These are phyloP conservation scores for Gamarada debralockiae DNA, from an alignment of 495 filamentous ascomycete genomes.

Conservation along the genomic window DNA sequence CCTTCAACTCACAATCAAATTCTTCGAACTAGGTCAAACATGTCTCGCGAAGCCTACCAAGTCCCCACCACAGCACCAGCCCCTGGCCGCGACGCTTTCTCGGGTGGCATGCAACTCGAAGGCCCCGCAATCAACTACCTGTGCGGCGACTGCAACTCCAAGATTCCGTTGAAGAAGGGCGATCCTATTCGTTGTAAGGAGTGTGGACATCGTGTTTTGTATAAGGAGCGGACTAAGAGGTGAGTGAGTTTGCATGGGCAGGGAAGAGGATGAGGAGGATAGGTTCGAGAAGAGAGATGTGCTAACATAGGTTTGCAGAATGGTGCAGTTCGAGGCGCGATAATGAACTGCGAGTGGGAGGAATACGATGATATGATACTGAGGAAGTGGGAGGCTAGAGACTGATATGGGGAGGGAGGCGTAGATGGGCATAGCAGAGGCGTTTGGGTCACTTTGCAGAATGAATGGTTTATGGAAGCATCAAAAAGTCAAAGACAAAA, in stretches of 20 bases:
- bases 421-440: slow-evolving; percentile 20
- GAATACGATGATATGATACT: slow-evolving; percentile 2
- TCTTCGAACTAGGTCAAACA: slow-evolving; percentile 19
- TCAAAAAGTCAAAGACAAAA: background rate
- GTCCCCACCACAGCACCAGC: slow-evolving; percentile 39
- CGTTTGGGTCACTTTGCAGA: slow-evolving; percentile 4
- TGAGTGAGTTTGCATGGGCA: slow-evolving; percentile 39
- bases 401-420: background rate
- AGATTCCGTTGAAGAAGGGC: slow-evolving; percentile 74
- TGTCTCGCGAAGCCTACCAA: slow-evolving; percentile 62
- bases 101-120: slow-evolving; percentile 25
- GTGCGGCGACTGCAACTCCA: slow-evolving; percentile 88
- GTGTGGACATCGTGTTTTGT: slow-evolving; percentile 92
- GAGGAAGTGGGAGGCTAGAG: slow-evolving; percentile 1
- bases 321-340: slow-evolving; percentile 98
- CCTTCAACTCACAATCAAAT: background rate
- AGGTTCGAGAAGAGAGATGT: background rate
- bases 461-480: background rate
- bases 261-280: background rate
- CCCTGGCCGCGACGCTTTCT: slow-evolving; percentile 27
- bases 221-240: slow-evolving; percentile 98
- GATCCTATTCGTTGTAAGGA: slow-evolving; percentile 93
- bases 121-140: slow-evolving; percentile 68
- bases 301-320: slow-evolving; percentile 40
- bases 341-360: slow-evolving; percentile 32